Base-by-base conservation (phyloP, 1,284 basidiomycete species). In the Mrakiaceae sp. region DNA sequence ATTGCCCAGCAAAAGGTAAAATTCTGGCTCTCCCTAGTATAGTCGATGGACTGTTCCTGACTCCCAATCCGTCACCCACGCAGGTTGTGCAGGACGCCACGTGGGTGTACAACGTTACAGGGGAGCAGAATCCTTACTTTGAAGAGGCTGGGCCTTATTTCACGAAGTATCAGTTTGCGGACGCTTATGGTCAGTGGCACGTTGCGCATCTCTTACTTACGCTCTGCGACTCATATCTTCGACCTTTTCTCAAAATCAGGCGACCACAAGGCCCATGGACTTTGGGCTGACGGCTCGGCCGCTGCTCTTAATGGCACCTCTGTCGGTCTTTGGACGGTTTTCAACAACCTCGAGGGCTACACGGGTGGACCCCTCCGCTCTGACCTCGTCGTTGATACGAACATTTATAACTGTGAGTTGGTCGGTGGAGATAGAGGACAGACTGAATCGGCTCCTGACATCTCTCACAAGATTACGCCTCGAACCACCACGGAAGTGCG, bases 291-390 rank as follows among this genome's bases (percentile, higher is more conserved):
- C 57, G 72, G 72, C 12, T 66, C 70, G 2, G 53, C 68, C 0
- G 64, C 71, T 4, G 68, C 68, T 8, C 27, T 27, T 2, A 27
- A 27, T 27, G 27, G 27, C 27, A 27, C 27, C 27, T 27, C 27
- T 27, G 67, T 71, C 39, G 73, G 73, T 14, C 67, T 68, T 40
- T 74, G 73, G 73, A 69, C 68, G 27, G 70, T 74, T 4, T 69
- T 70, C 62, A 73, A 73, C 64, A 71, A 68, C n/a, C 64, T 69
- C 43, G 73, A 74, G 42, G 69, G 68, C 4, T 74, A 70, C 66
- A 67, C 67, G 39, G 72, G 72, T 10, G 72, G 71, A 9, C 71
- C 72, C 1, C 61, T 69, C 5, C 66, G 68, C 16, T 70, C 68
- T 9, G 72, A 74, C 50, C 63, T 74, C 16, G 69, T 71, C 7